A percentile compares a stretch with the other conserved stretches of the same genome.
Conservation (phyloP, 1,284 basidiomycete genomes). For the Polyporus tsugae region DNA sequence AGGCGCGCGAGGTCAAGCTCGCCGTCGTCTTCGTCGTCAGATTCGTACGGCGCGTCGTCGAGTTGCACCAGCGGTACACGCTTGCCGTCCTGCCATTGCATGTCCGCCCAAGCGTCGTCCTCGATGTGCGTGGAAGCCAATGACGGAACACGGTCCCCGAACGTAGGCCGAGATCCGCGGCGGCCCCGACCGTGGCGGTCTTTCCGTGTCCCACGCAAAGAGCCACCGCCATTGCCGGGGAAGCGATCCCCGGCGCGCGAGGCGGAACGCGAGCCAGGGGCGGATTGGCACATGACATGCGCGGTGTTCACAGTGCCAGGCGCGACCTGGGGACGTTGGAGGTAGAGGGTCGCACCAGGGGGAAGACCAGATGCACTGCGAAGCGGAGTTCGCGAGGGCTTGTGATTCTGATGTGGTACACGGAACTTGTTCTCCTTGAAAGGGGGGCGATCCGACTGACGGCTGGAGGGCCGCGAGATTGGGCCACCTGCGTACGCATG, state of each 20-base stretch:
- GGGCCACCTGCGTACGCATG: conserved; percentile 56
- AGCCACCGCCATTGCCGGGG: conserved; percentile 14
- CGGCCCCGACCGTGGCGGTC: conserved; percentile 24
- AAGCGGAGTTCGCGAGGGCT: conserved; percentile 19
- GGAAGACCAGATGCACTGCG: conserved; percentile 33
- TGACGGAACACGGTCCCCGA: conserved; percentile 46
- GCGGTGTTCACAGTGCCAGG: conserved; percentile 57
- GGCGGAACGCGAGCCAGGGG: conserved; percentile 55
- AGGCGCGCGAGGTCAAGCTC: conserved; percentile 72
- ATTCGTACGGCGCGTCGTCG: conserved; percentile 42
- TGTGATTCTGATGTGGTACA: conserved; percentile 30
- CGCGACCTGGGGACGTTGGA: conserved; percentile 37
- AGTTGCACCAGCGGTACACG: conserved; percentile 31
- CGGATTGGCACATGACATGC: conserved; percentile 68
- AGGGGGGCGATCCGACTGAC: conserved; percentile 28
- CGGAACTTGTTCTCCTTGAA: conserved; percentile 31
- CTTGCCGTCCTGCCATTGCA: conserved; percentile 38
- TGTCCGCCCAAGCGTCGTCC: conserved; percentile 47
- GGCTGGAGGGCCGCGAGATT: conserved; percentile 29
- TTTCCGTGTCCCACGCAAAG: conserved; percentile 21
- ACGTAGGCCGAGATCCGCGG: conserved; percentile 18
- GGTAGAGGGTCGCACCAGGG: conserved; percentile 36
- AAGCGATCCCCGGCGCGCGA: conserved; percentile 42
- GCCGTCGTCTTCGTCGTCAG: conserved; percentile 61
- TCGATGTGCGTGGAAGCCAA: conserved; percentile 51